A percentile compares a stretch with the other conserved stretches of the same genome.
Conservation (phyloP, 768 basidiomycete genomes). For the Termitomyces sp. region DNA sequence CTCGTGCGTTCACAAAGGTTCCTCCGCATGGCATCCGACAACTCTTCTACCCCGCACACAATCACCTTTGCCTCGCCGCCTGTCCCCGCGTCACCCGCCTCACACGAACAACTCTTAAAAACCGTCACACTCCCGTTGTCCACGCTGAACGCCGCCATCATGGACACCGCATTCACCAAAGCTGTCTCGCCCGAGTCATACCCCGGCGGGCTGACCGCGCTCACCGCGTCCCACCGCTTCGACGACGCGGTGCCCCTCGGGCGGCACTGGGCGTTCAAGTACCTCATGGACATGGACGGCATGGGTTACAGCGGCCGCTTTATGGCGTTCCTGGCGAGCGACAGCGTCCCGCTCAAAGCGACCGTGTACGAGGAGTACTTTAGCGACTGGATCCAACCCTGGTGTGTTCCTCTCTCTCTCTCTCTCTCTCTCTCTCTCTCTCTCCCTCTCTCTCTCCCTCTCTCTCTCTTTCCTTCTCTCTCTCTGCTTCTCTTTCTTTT, state of each 20-base stretch:
- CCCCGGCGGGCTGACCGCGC: constrained; percentile 66
- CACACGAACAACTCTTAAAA: constrained; percentile 52
- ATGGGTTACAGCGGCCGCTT: constrained; percentile 94
- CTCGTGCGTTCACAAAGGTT: constrained; percentile 32
- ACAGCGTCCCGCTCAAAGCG: constrained; percentile 85
- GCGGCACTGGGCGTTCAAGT: constrained; percentile 93
- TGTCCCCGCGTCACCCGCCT: constrained; percentile 60
- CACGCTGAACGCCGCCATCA: constrained; percentile 63
- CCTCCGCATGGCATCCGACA: constrained; percentile 71
- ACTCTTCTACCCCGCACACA: constrained; percentile 46
- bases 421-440: neutral
- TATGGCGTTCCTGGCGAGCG: constrained; percentile 78
- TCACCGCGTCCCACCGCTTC: constrained; percentile 64
- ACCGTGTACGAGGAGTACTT: constrained; percentile 92
- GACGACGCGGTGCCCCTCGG: constrained; percentile 76
- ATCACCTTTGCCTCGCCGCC: constrained; percentile 73
- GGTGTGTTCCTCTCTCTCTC: constrained; percentile 28
- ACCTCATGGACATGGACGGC: constrained; percentile 88
- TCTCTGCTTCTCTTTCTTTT: no score
- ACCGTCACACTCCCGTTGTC: constrained; percentile 56
- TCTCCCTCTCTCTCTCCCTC: neutral
- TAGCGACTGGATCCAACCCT: constrained; percentile 89
- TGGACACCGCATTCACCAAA: constrained; percentile 87
- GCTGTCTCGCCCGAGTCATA: constrained; percentile 65
- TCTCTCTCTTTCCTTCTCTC: no score